Evolutionary conservation across 116 monocot genomes (phyloP).

Genomic region (Posidonia oceanica): DNA sequence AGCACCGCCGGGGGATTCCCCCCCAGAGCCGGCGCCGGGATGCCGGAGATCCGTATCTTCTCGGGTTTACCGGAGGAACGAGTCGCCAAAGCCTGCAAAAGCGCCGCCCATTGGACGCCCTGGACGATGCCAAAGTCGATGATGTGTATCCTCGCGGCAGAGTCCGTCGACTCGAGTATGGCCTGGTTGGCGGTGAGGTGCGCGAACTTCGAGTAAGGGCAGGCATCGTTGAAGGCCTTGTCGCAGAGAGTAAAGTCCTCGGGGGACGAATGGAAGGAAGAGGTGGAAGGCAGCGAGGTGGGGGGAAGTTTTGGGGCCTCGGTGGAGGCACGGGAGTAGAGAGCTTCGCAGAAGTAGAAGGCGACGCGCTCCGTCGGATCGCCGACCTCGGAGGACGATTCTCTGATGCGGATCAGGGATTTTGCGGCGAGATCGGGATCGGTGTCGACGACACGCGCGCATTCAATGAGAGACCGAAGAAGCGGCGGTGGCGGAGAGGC

Average conservation of each 20-base stretch:
- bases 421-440: slow-evolving; percentile 30
- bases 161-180: slow-evolving; percentile 74
- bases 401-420: slow-evolving; percentile 36
- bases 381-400: slow-evolving; percentile 44
- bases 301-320: neutral
- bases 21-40: slow-evolving; percentile 43
- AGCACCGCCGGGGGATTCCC: slow-evolving; percentile 30
- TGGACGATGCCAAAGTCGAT: slow-evolving; percentile 81
- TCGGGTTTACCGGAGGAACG: slow-evolving; percentile 64
- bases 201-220: slow-evolving; percentile 86
- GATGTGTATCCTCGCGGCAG: slow-evolving; percentile 62
- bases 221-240: slow-evolving; percentile 79
- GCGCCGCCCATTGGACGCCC: slow-evolving; percentile 89
- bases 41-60: slow-evolving; percentile 65
- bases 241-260: slow-evolving; percentile 77
- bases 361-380: slow-evolving; percentile 66
- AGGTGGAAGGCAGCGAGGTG: neutral
- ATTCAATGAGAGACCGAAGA: slow-evolving; percentile 21
- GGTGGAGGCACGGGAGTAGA: slow-evolving; percentile 6
- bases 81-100: slow-evolving; percentile 81
- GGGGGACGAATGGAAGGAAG: slow-evolving; percentile 12
- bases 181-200: slow-evolving; percentile 97
- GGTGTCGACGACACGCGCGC: slow-evolving; percentile 28
- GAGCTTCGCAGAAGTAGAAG: slow-evolving; percentile 26
- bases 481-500: neutral